Conservation (phyloP, 2,329 filamentous ascomycete species). For the Akanthomyces lecanii region DNA sequence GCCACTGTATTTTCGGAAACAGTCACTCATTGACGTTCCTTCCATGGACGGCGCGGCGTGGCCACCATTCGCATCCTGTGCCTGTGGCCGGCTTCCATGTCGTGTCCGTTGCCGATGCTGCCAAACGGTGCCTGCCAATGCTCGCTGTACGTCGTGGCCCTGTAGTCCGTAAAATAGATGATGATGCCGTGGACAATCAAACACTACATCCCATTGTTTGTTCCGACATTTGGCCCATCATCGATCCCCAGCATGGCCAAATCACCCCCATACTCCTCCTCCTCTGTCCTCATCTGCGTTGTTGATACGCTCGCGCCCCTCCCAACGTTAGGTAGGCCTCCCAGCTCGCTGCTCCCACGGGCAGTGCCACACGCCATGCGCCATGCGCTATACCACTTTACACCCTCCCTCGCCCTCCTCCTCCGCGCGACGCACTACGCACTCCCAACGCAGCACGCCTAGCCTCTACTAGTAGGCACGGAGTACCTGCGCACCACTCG, state of each 20-base stretch:
- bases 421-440: background rate
- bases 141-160: background rate
- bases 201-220: background rate
- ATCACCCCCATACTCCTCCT: background rate
- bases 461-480: background rate
- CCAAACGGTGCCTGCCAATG: background rate
- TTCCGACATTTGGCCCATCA: background rate
- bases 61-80: background rate
- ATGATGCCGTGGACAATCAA: background rate
- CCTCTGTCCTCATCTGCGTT: background rate
- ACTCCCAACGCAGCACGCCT: background rate
- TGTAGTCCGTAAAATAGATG: background rate
- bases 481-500: background rate
- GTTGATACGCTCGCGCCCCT: conserved; percentile 14
- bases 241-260: background rate
- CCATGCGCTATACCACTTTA: conserved; percentile 15
- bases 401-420: background rate
- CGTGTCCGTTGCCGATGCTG: background rate
- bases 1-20: conserved; percentile 4
- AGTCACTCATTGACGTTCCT: background rate
- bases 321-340: background rate
- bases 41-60: background rate
- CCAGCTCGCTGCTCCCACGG: background rate
- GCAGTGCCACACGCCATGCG: conserved; percentile 15
- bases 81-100: background rate